phyloP scores from a whole-genome alignment of 345 rosid genomes.

The Euphorbia pulcherrima region DNA sequence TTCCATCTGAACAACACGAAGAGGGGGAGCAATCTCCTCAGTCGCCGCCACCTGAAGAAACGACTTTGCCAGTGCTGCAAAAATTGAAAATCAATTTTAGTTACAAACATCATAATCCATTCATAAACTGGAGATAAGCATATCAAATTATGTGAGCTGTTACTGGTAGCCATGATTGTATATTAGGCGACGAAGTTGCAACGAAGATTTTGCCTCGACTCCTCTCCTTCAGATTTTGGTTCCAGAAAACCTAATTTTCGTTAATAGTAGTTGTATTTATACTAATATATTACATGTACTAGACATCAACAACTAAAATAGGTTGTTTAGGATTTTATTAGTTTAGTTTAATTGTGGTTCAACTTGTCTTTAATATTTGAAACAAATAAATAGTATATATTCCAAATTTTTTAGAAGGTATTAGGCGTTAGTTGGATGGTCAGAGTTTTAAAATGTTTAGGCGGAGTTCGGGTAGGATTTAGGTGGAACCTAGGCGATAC shows the following conservation, averaged over 20 bases:
- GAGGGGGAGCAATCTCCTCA: conserved; percentile 85
- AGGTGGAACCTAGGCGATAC: too few relatives aligned
- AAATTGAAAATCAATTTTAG: background rate
- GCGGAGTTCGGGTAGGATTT: too few relatives aligned
- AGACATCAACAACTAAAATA: too few relatives aligned
- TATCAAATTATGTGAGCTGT: background rate
- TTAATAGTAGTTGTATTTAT: background rate
- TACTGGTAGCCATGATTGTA: background rate
- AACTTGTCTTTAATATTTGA: too few relatives aligned
- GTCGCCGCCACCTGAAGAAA: conserved; percentile 78
- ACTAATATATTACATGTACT: too few relatives aligned
- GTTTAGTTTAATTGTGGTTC: too few relatives aligned
- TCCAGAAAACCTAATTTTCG: background rate
- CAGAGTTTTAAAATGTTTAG: too few relatives aligned
- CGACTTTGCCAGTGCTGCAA: conserved; percentile 54
- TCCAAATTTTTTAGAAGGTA: too few relatives aligned
- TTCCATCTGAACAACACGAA: conserved; percentile 95
- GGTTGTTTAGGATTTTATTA: too few relatives aligned
- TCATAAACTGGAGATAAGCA: background rate
- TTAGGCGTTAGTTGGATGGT: too few relatives aligned
- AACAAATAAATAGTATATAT: too few relatives aligned
- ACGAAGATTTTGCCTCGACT: background rate
- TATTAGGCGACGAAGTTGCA: background rate
- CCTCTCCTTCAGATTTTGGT: background rate
- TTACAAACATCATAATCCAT: too few relatives aligned